Evolutionary conservation across 2,329 filamentous ascomycete genomes (phyloP), one percentile per base, ranked within the genome.

Genomic region (Gaeumannomyces sp.): DNA sequence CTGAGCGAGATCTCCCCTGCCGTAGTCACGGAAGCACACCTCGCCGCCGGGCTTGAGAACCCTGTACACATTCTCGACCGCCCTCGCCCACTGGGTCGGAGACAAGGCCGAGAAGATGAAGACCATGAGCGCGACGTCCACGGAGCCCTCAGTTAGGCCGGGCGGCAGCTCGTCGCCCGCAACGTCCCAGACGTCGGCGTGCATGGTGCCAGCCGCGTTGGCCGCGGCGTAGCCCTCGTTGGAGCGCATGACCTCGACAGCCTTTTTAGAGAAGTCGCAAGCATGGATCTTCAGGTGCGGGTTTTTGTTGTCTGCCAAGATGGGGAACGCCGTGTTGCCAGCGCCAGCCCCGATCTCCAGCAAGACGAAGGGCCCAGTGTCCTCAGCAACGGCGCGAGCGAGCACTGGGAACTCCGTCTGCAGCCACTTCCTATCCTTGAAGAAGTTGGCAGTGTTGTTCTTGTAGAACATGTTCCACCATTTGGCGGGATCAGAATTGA

Each of bases 391-490:
- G 62, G 97, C 83, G 65, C 91, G 84, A 29, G 83, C 85, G n/a
- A 99, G 80, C 4, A 98, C 80, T 0, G 95, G 95, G 69, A 99
- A 99, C 76, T 99, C 95, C 76, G 98, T 94, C 69, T 90, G 89
- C 38, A 99, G 80, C 95, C 95, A 99, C 76, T 98, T 98, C 68
- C 95, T 86, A 74, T 99, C 91, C 79, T 99, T 99, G 86, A 99
- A 99, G 79, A 99, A 99, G 74, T 98, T 98, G 72, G 89, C 86
- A 27, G 91, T 91, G 78, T 99, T 98, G 79, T 98, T 97, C 78
- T 95, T 93, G 82, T 99, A 99, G 79, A 99, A 99, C 64, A 90
- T 80, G 73, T 99, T 95, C 95, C 95, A 99, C 92, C 93, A 98
- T 76, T 93, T 96, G 67, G 92, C 93, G 0, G 95, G 95, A 69